phyloP scores from a whole-genome alignment of 1,284 basidiomycete species.

The Leucoagaricus sp. region DNA sequence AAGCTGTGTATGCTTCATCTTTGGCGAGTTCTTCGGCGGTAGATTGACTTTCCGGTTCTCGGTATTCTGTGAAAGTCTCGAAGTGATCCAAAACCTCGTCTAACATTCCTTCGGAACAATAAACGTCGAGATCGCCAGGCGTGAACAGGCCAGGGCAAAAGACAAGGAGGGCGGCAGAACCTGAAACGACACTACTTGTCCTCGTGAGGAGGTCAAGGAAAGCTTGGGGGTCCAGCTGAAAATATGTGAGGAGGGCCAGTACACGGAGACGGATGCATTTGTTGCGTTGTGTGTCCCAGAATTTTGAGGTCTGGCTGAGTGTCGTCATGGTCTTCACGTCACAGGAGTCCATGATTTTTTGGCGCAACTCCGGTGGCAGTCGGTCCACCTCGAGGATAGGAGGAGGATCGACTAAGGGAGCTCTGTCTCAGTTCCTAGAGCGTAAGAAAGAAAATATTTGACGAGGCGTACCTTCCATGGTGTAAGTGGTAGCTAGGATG shows the following conservation, averaged over 20 bases:
- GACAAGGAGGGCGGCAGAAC: slow-evolving; percentile 12
- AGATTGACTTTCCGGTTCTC: neutral
- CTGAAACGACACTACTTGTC: slow-evolving; percentile 14
- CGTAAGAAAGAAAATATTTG: no score
- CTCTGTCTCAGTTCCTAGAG: no score
- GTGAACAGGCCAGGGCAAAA: slow-evolving; percentile 8
- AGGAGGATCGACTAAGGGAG: no score
- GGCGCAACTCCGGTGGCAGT: slow-evolving; percentile 7
- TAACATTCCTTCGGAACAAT: slow-evolving; percentile 3
- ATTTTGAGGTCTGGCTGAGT: slow-evolving; percentile 6
- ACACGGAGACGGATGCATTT: slow-evolving; percentile 2
- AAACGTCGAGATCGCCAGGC: slow-evolving; percentile 15
- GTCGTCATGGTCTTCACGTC: slow-evolving; percentile 4
- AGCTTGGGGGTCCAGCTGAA: slow-evolving; percentile 3
- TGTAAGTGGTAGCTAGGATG: no score
- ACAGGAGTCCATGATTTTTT: slow-evolving; percentile 11
- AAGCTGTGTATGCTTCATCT: neutral
- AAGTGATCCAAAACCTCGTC: neutral
- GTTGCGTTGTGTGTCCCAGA: slow-evolving; percentile 6
- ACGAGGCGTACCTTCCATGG: no score
- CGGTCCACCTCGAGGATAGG: no score
- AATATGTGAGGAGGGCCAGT: neutral
- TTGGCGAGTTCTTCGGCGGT: neutral
- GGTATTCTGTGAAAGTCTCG: slow-evolving; percentile 4
- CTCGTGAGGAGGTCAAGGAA: slow-evolving; percentile 8